Evolutionary conservation across 2,329 filamentous ascomycete species (phyloP).

Genomic region (Colletotrichum neosansevieriae): DNA sequence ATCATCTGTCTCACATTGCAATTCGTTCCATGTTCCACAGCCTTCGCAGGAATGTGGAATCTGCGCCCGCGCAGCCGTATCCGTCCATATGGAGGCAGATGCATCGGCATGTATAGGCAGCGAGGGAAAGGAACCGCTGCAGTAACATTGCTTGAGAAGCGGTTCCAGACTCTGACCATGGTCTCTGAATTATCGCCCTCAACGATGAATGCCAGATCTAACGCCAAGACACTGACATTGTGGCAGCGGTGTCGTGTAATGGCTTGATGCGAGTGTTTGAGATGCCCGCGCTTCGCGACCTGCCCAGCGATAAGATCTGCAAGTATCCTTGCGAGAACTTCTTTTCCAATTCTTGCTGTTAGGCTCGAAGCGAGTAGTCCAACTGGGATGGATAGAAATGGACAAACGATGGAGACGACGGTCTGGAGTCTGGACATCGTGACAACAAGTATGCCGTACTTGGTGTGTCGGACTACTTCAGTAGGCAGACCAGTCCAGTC

Average conservation of each 20-base stretch:
- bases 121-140: constrained; percentile 11
- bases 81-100: constrained; percentile 3
- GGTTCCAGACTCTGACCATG: background rate
- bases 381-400: constrained; percentile 5
- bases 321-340: constrained; percentile 8
- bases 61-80: constrained; percentile 29
- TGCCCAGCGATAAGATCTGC: constrained; percentile 34
- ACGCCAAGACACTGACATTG: constrained; percentile 30
- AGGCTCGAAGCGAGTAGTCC: constrained; percentile 15
- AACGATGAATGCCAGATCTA: background rate
- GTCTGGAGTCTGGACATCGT: constrained; percentile 23
- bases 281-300: constrained; percentile 35
- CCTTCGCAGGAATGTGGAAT: constrained; percentile 32
- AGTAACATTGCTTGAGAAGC: constrained; percentile 1
- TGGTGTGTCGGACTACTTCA: constrained; percentile 30
- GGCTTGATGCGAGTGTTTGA: constrained; percentile 24
- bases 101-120: constrained; percentile 7
- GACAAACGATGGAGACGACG: background rate
- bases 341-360: background rate
- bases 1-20: constrained; percentile 39
- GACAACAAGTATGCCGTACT: constrained; percentile 22
- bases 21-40: constrained; percentile 33
- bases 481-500: constrained; percentile 24
- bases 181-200: background rate
- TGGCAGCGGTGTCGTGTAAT: constrained; percentile 28